Percentiles rank a stretch among this genome's conserved stretches.
Conservation (phyloP, 768 basidiomycete genomes). For the Boletus sp. region DNA sequence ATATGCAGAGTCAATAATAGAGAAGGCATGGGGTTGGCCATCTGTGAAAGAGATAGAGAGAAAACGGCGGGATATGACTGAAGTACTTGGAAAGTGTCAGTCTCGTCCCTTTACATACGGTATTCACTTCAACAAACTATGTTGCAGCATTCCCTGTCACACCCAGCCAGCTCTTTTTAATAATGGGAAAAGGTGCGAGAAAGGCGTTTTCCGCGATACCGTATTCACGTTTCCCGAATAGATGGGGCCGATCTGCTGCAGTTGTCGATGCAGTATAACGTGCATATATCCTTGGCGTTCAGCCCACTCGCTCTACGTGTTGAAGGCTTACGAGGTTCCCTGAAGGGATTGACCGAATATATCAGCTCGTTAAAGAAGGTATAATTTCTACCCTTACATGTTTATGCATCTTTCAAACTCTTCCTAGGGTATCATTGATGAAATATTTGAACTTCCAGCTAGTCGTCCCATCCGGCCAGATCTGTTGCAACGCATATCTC, state of each 20-base stretch:
- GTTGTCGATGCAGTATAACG: slow-evolving; percentile 56
- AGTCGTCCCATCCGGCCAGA: slow-evolving; percentile 40
- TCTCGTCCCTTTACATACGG: slow-evolving; percentile 8
- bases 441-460: slow-evolving; percentile 43
- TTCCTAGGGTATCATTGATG: slow-evolving; percentile 28
- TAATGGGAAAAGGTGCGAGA: slow-evolving; percentile 64
- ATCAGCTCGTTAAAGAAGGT: slow-evolving; percentile 52
- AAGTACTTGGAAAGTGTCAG: slow-evolving; percentile 46
- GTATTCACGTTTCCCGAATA: slow-evolving; percentile 26
- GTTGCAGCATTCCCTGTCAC: slow-evolving; percentile 52
- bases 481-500: slow-evolving; percentile 64
- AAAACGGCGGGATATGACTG: slow-evolving; percentile 47
- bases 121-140: slow-evolving; percentile 2
- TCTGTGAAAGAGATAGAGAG: slow-evolving; percentile 51
- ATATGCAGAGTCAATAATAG: slow-evolving; percentile 52
- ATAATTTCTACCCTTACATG: not conserved
- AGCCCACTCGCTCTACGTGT: slow-evolving; percentile 57
- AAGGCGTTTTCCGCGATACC: not conserved
- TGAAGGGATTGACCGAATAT: slow-evolving; percentile 47
- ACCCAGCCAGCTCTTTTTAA: slow-evolving; percentile 60
- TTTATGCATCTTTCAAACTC: not conserved
- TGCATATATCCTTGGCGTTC: slow-evolving; percentile 55
- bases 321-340: slow-evolving; percentile 52
- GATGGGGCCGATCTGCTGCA: slow-evolving; percentile 63
- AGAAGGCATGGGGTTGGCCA: slow-evolving; percentile 68